These are phyloP conservation scores for Fonsecaea multimorphosa DNA, from an alignment of 2,329 filamentous ascomycete species.

Conservation along the genomic window DNA sequence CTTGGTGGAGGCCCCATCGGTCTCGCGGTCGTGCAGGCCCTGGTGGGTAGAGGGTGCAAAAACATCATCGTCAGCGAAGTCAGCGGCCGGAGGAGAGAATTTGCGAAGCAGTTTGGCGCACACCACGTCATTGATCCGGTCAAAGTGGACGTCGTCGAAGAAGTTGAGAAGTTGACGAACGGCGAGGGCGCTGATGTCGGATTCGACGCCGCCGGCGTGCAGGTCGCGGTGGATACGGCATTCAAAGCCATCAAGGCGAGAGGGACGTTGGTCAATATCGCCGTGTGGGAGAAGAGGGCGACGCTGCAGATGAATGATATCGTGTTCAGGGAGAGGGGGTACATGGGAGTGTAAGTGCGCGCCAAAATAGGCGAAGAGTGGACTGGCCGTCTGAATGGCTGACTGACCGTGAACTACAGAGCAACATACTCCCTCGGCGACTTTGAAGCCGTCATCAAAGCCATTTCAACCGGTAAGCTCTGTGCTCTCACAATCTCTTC, in stretches of 20 bases:
- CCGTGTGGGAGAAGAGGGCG: constrained; percentile 62
- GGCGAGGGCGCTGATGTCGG: constrained; percentile 57
- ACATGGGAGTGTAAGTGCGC: constrained; percentile 52
- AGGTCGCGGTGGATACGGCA: constrained; percentile 57
- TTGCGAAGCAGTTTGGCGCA: constrained; percentile 59
- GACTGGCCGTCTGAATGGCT: too few relatives aligned
- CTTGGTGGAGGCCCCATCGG: constrained; percentile 62
- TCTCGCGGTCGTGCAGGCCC: constrained; percentile 56
- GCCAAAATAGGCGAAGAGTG: too few relatives aligned
- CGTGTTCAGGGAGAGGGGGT: constrained; percentile 60
- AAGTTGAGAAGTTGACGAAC: constrained; percentile 45
- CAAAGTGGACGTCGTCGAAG: constrained; percentile 54
- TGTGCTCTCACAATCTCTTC: too few relatives aligned
- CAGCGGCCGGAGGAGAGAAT: constrained; percentile 54
- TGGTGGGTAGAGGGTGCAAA: constrained; percentile 49
- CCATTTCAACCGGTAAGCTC: constrained; percentile 42
- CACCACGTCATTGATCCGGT: constrained; percentile 59
- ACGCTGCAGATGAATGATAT: constrained; percentile 58
- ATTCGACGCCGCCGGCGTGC: constrained; percentile 62
- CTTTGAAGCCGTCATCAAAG: constrained; percentile 57
- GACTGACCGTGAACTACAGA: constrained; percentile 12
- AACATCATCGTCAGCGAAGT: constrained; percentile 63
- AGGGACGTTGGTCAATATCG: constrained; percentile 62
- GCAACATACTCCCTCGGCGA: constrained; percentile 60
- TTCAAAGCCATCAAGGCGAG: constrained; percentile 56